Evolutionary conservation across 2,329 filamentous ascomycete genomes (phyloP).

Genomic region (Aotearoamyces nothofagi): DNA sequence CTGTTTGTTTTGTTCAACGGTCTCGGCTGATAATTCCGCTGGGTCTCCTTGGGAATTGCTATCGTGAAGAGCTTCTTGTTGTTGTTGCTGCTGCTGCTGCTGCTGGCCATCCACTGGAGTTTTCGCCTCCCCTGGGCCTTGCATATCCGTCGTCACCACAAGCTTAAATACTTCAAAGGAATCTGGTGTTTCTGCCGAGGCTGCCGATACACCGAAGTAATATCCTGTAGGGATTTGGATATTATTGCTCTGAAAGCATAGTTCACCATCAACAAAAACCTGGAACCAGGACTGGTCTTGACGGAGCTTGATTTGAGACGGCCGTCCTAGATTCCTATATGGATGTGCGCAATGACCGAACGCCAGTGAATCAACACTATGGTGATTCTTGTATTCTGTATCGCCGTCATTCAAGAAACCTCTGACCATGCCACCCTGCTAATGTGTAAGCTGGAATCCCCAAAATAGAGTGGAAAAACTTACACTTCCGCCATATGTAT

Average conservation of each 20-base stretch:
- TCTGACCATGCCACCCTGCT: conserved; percentile 59
- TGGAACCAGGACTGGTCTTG: conserved; percentile 53
- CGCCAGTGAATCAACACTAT: conserved; percentile 67
- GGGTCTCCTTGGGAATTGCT: conserved; percentile 25
- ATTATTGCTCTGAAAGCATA: conserved; percentile 75
- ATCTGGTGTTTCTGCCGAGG: conserved; percentile 81
- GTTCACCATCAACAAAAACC: conserved; percentile 64
- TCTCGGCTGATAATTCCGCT: conserved; percentile 20
- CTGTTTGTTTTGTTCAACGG: conserved; percentile 37
- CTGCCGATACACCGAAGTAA: conserved; percentile 73
- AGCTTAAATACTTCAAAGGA: conserved; percentile 91
- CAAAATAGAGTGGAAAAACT: too few species aligned
- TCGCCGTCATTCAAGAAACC: conserved; percentile 89
- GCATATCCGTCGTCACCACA: conserved; percentile 47
- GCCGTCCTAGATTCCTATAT: conserved; percentile 82
- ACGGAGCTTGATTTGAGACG: conserved; percentile 61
- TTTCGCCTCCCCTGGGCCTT: conserved; percentile 9
- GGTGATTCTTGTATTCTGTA: conserved; percentile 61
- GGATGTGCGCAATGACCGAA: conserved; percentile 86
- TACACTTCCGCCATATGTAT: conserved; percentile 60
- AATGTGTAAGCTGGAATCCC: conserved; percentile 1
- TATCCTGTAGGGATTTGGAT: conserved; percentile 68
- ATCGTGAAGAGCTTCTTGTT: conserved; percentile 20
- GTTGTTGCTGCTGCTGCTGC: conserved; percentile 12
- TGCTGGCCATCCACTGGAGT: conserved; percentile 12